Conservation (phyloP, 2,329 filamentous ascomycete species). For the Curvularia eragrostidis region DNA sequence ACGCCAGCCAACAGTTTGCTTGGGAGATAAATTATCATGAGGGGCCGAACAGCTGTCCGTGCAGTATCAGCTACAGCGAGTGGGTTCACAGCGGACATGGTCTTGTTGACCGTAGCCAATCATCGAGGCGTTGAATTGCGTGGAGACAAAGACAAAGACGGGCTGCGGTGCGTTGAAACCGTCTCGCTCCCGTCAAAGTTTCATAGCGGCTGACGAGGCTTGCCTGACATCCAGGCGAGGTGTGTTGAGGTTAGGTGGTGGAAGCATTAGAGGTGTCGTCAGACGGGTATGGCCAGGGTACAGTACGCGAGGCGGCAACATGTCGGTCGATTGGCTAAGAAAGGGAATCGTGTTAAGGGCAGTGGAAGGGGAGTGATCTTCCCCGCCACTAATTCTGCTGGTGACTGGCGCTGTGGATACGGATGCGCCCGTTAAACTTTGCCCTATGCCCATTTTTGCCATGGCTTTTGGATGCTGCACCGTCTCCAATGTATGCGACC, state of each 20-base stretch:
- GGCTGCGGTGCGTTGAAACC: not conserved
- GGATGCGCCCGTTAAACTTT: not conserved
- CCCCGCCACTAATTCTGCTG: not conserved
- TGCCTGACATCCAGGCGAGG: not conserved
- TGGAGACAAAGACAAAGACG: not conserved
- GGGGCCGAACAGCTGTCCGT: slow-evolving; percentile 6
- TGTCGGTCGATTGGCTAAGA: slow-evolving; percentile 1
- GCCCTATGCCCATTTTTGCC: not conserved
- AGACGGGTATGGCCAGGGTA: not conserved
- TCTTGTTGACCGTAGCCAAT: slow-evolving; percentile 1
- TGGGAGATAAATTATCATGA: slow-evolving; percentile 3
- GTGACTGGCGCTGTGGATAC: not conserved
- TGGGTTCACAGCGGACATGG: not conserved
- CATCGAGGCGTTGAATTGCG: not conserved
- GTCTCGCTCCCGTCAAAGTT: not conserved
- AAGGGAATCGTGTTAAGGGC: not conserved
- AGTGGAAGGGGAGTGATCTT: not conserved
- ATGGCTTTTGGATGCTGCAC: not conserved
- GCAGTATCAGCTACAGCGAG: slow-evolving; percentile 3
- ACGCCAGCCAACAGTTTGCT: slow-evolving; percentile 7
- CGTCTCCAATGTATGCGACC: not conserved
- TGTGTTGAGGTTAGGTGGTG: not conserved
- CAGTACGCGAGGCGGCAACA: not conserved
- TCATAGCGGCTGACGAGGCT: not conserved
- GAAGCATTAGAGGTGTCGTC: not conserved